Percentiles rank a stretch among this genome's conserved stretches.
These are phyloP conservation scores for Pseudomonodictys pantanalensis DNA, from an alignment of 495 filamentous ascomycete species.

Conservation along the genomic window DNA sequence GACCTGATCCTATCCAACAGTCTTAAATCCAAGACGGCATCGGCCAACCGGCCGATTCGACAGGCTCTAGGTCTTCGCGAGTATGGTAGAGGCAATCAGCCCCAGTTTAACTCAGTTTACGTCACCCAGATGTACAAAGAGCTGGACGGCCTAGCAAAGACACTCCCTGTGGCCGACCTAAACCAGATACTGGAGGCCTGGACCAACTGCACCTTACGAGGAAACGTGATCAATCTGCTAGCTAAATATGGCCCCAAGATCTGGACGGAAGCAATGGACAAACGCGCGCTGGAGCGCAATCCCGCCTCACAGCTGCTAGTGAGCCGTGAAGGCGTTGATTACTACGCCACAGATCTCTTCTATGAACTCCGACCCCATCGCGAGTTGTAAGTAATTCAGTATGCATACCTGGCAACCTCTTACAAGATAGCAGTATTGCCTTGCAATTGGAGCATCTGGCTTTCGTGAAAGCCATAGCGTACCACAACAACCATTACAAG, in stretches of 20 bases:
- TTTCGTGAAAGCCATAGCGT: neutral
- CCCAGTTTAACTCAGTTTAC: neutral
- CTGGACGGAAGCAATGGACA: neutral
- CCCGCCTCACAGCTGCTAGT: neutral
- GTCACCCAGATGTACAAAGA: neutral
- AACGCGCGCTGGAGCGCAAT: neutral
- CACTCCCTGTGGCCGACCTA: neutral
- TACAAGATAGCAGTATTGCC: no score
- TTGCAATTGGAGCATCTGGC: constrained; percentile 3
- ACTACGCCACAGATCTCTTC: neutral
- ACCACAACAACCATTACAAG: neutral
- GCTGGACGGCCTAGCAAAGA: neutral
- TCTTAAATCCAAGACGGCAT: neutral
- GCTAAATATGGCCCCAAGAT: neutral
- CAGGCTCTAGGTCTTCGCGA: neutral
- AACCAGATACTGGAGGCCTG: neutral
- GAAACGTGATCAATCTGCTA: neutral
- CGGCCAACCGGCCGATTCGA: neutral
- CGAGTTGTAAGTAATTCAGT: neutral
- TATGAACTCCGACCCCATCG: neutral
- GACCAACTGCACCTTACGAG: neutral
- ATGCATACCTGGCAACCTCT: no score
- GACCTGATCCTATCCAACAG: no score
- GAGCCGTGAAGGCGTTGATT: neutral
- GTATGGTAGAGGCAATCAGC: neutral